These are phyloP conservation scores for Lichtheimia hyalospora DNA, from an alignment of 371 early-diverging fungal genomes.

Conservation along the genomic window DNA sequence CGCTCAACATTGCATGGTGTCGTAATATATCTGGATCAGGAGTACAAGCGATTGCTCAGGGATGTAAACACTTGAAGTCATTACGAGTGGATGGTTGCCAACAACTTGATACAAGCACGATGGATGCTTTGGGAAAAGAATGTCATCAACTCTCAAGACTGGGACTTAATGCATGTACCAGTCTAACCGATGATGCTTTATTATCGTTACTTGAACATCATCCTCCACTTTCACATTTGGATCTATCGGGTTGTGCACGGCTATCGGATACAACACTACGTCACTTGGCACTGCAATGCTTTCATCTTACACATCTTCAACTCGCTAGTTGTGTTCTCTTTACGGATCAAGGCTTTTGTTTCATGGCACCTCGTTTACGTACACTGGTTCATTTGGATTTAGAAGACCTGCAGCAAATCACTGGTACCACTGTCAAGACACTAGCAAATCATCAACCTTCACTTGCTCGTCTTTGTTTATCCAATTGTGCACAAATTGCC, in stretches of 20 bases:
- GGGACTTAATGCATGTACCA: slow-evolving; percentile 46
- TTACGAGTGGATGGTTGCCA: slow-evolving; percentile 53
- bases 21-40: slow-evolving; percentile 52
- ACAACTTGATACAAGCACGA: slow-evolving; percentile 41
- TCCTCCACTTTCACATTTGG: slow-evolving; percentile 37
- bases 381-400: slow-evolving; percentile 48
- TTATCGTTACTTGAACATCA: slow-evolving; percentile 29
- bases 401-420: slow-evolving; percentile 53
- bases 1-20: slow-evolving; percentile 56
- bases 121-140: slow-evolving; percentile 35
- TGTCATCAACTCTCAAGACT: slow-evolving; percentile 45
- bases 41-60: slow-evolving; percentile 28
- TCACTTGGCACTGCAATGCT: slow-evolving; percentile 32
- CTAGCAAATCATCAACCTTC: slow-evolving; percentile 40
- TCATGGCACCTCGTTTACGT: slow-evolving; percentile 39
- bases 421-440: slow-evolving; percentile 45
- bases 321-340: slow-evolving; percentile 49
- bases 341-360: slow-evolving; percentile 49
- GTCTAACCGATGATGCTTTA: slow-evolving; percentile 44
- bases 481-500: slow-evolving; percentile 53
- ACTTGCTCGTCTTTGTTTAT: slow-evolving; percentile 44
- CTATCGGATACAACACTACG: slow-evolving; percentile 46
- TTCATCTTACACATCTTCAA: slow-evolving; percentile 47
- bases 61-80: slow-evolving; percentile 37
- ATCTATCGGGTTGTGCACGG: slow-evolving; percentile 48